Base-by-base conservation (phyloP, 2,329 filamentous ascomycete species). In the Venturia oleaginea region DNA sequence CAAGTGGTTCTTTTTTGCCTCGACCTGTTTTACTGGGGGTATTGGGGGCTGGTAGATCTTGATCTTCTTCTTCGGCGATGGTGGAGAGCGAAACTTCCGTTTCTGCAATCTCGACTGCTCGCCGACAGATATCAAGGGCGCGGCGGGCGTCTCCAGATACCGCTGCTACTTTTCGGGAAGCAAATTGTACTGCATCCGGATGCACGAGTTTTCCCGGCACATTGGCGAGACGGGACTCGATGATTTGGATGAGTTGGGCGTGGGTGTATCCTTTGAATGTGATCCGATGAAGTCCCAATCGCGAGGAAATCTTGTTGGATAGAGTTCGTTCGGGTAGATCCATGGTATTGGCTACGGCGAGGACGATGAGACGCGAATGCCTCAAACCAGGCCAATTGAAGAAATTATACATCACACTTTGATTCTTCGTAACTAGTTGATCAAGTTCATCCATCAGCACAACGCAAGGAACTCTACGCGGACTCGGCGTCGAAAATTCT, bases 381-480 rank as follows among this genome's bases (percentile, higher is more conserved):
- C 90, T 85, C 63, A 97, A 81, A 13, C 91, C 90, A 4, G 94
- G 94, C 94, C 94, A 99, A 73, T 99, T 99, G 83, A 99, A 99
- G 76, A 99, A 99, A 76, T 99, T 99, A 79, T 99, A 99, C 94
- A 99, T 99, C 77, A 99, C 94, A n/a, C 91, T 93, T 75, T 99
- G 95, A 71, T 96, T 97, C 72, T 93, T 94, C 15, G 94, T 99
- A 5, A 99, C 95, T 8, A 99, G 84, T 76, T 99, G 94, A 74
- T 99, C 94, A 59, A 99, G 83, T 76, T 99, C 94, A 72, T 99
- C 94, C 94, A 99, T 99, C 61, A 99, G 79, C 2, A 99, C 94
- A 17, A 99, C 94, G 72, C 93, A 97, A 1, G 95, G 94, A 6
- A 96, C 91, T 66, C 94, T 85, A 61, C 94, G 85, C 30, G 94